A percentile compares a stretch with the other conserved stretches of the same genome.
Evolutionary conservation across 495 filamentous ascomycete genomes (phyloP).

Genomic region (Aspergillus bertholletiae): DNA sequence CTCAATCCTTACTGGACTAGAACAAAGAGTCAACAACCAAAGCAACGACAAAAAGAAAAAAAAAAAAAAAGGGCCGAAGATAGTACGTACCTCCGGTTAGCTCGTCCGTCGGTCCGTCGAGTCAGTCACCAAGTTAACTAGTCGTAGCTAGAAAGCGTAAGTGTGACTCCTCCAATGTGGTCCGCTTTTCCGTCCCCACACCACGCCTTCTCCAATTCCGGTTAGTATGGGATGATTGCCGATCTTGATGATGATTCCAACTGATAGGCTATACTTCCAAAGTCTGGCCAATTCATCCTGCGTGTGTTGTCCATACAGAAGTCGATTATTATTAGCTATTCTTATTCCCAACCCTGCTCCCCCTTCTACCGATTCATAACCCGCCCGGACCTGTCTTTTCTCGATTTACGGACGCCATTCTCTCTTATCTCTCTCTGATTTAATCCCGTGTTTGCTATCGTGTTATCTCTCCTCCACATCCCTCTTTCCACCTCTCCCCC

Average conservation of each 20-base stretch:
- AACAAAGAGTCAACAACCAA: background rate
- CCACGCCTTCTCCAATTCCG: background rate
- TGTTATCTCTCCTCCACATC: slow-evolving; percentile 7
- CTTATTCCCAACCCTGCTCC: background rate
- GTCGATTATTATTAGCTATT: background rate
- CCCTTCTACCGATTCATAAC: background rate
- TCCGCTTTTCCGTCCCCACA: background rate
- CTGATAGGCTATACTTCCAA: background rate
- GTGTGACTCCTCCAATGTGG: background rate
- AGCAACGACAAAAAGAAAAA: background rate
- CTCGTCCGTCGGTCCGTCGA: no score
- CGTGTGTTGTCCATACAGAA: background rate
- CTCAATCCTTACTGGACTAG: background rate
- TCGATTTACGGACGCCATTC: slow-evolving; percentile 2
- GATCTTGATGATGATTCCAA: background rate
- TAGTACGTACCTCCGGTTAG: no score
- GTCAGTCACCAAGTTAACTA: no score
- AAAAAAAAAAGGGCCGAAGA: no score
- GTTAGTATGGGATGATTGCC: background rate
- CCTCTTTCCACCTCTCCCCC: slow-evolving; percentile 5
- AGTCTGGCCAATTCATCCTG: background rate
- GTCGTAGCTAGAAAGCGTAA: background rate
- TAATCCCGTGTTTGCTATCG: no score
- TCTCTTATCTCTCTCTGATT: background rate
- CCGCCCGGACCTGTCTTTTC: background rate